Evolutionary conservation across 225 moss, liverwort and hornwort species (phyloP).

Genomic region (Neckera pumila): DNA sequence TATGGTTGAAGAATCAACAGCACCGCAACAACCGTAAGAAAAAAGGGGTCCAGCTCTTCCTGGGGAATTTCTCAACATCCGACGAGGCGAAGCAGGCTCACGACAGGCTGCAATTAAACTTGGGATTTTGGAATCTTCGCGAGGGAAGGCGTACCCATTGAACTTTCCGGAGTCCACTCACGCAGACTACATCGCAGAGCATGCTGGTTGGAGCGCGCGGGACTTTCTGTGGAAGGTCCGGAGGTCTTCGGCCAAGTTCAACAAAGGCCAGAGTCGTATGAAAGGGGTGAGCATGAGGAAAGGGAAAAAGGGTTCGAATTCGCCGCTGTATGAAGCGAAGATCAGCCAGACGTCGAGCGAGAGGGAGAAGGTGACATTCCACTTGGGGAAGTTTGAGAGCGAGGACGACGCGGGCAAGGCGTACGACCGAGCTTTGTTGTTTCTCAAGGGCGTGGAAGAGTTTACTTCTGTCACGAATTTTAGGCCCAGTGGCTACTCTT

Average conservation of each 20-base stretch:
- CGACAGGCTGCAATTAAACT: slow-evolving; percentile 14
- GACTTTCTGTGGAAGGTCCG: slow-evolving; percentile 25
- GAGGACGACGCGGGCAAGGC: slow-evolving; percentile 3
- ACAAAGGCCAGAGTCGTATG: slow-evolving; percentile 4
- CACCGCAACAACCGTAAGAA: slow-evolving; percentile 4
- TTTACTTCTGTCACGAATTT: background rate
- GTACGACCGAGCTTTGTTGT: background rate
- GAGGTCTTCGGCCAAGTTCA: background rate
- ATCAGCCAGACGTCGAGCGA: background rate
- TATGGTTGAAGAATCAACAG: slow-evolving; percentile 10
- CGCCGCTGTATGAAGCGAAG: background rate
- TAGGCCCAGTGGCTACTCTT: background rate
- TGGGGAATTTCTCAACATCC: background rate
- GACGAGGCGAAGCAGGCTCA: slow-evolving; percentile 11
- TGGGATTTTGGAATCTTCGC: background rate
- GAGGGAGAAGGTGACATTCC: background rate
- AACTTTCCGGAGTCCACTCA: slow-evolving; percentile 1
- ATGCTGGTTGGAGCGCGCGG: background rate
- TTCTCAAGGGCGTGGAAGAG: background rate
- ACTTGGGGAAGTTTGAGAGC: background rate
- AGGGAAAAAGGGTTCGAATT: background rate
- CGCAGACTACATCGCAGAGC: background rate
- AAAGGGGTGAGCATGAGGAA: slow-evolving; percentile 12
- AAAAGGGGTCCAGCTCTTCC: slow-evolving; percentile 4
- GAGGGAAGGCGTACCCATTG: background rate